phyloP scores from a whole-genome alignment of 306 rosid genomes.

The Begonia fuchsioides region DNA sequence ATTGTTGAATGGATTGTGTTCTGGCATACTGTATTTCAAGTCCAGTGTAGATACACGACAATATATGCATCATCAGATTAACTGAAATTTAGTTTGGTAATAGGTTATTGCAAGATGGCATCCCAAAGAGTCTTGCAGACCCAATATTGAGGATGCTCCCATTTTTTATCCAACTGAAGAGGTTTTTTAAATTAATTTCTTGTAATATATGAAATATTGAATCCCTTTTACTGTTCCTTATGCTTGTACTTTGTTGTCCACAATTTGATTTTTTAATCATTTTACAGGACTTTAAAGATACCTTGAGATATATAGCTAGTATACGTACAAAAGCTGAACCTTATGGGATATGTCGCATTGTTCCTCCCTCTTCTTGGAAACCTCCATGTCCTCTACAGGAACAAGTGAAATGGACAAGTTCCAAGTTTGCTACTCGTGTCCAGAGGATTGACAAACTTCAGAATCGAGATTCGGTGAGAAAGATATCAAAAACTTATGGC shows the following conservation, averaged over 20 bases:
- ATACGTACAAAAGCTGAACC: conserved; percentile 73
- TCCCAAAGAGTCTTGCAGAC: conserved; percentile 63
- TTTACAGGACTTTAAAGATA: conserved; percentile 82
- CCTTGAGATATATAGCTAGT: conserved; percentile 74
- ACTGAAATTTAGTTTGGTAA: conserved; percentile 13
- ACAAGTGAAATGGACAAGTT: conserved; percentile 53
- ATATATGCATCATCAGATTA: too few species aligned
- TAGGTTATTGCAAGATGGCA: conserved; percentile 92
- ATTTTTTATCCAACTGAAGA: conserved; percentile 85
- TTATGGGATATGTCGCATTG: conserved; percentile 94
- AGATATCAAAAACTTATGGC: conserved; percentile 31
- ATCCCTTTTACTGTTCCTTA: conserved; percentile 8
- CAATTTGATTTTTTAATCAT: conserved; percentile 17
- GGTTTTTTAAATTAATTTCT: conserved; percentile 34
- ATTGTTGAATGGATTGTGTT: not conserved
- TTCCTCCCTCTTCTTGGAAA: conserved; percentile 93
- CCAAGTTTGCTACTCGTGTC: conserved; percentile 86
- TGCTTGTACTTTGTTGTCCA: conserved; percentile 3
- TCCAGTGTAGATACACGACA: conserved; percentile 6
- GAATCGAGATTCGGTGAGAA: conserved; percentile 66
- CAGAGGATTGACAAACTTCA: conserved; percentile 95
- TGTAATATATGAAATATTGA: conserved; percentile 2
- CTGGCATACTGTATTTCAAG: not conserved
- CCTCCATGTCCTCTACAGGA: conserved; percentile 87
- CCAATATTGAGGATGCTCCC: conserved; percentile 72